phyloP scores from a whole-genome alignment of 129 eudicot genomes.

The Solidago caesia region DNA sequence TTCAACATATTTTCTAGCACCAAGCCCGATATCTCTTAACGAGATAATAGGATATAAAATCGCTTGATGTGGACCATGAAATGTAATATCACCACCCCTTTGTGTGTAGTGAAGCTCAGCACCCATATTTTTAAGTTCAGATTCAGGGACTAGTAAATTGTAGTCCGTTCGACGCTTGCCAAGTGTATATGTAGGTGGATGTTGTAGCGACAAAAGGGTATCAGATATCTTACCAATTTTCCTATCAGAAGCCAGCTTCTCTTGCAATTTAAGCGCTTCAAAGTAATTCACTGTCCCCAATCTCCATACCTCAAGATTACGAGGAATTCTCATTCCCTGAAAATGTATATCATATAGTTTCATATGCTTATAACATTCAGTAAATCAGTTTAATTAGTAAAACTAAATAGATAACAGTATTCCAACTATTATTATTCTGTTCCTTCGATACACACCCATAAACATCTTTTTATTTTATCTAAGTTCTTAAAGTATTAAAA shows the following conservation, averaged over 20 bases:
- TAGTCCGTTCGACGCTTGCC: conserved; percentile 86
- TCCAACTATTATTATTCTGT: neutral
- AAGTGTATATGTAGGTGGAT: conserved; percentile 95
- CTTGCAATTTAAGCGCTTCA: conserved; percentile 83
- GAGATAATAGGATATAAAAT: conserved; percentile 79
- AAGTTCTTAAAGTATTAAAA: neutral
- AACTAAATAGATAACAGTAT: neutral
- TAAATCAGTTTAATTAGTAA: too few species aligned
- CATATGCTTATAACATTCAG: neutral
- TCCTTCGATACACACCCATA: too few species aligned
- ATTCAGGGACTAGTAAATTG: conserved; percentile 65
- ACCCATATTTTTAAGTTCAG: conserved; percentile 72
- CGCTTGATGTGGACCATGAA: conserved; percentile 90
- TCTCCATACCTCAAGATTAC: conserved; percentile 77
- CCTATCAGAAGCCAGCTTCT: conserved; percentile 67
- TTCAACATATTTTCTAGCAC: conserved; percentile 92
- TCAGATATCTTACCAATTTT: conserved; percentile 62
- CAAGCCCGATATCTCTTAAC: conserved; percentile 71
- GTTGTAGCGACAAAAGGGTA: conserved; percentile 75
- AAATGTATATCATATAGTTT: neutral
- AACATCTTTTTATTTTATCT: neutral
- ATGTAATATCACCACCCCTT: conserved; percentile 95
- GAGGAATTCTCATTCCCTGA: conserved; percentile 58
- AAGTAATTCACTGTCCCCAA: conserved; percentile 73
- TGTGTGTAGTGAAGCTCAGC: conserved; percentile 87